Percentiles rank a stretch among this genome's conserved stretches.
These are phyloP conservation scores for Amylocystis lapponica DNA, from an alignment of 768 basidiomycete genomes.

Conservation along the genomic window DNA sequence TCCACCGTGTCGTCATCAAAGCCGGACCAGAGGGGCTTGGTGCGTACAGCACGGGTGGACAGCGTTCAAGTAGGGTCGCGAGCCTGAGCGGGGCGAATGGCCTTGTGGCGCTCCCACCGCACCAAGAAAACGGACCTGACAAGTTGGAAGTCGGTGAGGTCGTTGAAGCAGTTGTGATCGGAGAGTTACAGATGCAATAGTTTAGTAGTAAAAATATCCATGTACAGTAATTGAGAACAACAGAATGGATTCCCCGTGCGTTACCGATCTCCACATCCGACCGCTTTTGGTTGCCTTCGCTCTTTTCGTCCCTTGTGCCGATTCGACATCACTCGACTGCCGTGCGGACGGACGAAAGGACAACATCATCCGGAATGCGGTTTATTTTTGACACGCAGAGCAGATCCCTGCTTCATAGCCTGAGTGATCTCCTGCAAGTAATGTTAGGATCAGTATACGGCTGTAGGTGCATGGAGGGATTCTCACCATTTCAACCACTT, in stretches of 20 bases:
- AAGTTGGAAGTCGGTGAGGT: slow-evolving; percentile 47
- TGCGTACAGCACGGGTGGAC: slow-evolving; percentile 81
- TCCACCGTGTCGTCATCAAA: slow-evolving; percentile 71
- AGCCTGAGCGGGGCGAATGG: slow-evolving; percentile 81
- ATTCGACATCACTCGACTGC: no score
- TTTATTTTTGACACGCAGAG: no score
- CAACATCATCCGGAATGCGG: no score
- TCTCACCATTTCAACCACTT: slow-evolving; percentile 53
- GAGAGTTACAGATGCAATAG: slow-evolving; percentile 44
- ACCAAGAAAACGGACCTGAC: slow-evolving; percentile 24
- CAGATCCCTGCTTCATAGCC: slow-evolving; percentile 17
- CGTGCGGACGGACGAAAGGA: no score
- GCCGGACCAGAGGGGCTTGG: slow-evolving; percentile 39
- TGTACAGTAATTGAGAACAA: slow-evolving; percentile 1
- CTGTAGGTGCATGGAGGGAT: neutral
- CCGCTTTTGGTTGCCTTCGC: no score
- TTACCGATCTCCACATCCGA: no score
- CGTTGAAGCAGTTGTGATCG: slow-evolving; percentile 60
- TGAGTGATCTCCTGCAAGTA: slow-evolving; percentile 19
- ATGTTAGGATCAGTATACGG: neutral
- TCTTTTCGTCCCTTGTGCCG: no score
- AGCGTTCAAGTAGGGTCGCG: slow-evolving; percentile 76
- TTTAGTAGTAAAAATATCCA: neutral
- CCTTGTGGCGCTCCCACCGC: slow-evolving; percentile 60
- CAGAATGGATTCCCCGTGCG: no score